Conservation (phyloP, 805 yeast species). For the Yamadazyma laniorum region DNA sequence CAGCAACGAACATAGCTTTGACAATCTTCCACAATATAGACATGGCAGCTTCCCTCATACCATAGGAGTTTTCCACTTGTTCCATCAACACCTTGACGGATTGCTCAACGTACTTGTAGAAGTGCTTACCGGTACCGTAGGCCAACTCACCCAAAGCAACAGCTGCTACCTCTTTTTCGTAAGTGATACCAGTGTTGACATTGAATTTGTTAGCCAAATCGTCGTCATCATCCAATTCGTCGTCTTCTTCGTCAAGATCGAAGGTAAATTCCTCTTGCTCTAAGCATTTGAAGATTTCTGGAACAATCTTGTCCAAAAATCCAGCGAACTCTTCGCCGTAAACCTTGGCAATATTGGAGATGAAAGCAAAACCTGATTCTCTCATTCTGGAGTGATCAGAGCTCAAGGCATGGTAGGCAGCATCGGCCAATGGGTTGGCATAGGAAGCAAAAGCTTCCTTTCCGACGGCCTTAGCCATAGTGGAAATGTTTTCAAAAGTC, state of each 20-base stretch:
- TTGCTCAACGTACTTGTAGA: slow-evolving; percentile 73
- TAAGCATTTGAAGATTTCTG: slow-evolving; percentile 78
- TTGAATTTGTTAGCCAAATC: slow-evolving; percentile 70
- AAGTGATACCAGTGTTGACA: slow-evolving; percentile 91
- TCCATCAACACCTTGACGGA: slow-evolving; percentile 61
- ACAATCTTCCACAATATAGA: slow-evolving; percentile 80
- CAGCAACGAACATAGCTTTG: slow-evolving; percentile 60
- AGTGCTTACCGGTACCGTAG: slow-evolving; percentile 76
- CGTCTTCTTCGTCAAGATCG: slow-evolving; percentile 49
- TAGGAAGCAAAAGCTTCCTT: slow-evolving; percentile 80
- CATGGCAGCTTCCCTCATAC: slow-evolving; percentile 86
- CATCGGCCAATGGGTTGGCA: slow-evolving; percentile 84
- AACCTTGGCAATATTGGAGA: slow-evolving; percentile 91
- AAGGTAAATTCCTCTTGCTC: slow-evolving; percentile 83
- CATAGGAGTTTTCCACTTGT: slow-evolving; percentile 83
- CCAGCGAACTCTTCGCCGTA: slow-evolving; percentile 89
- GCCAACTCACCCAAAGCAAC: slow-evolving; percentile 89
- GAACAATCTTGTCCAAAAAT: slow-evolving; percentile 78
- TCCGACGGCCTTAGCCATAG: slow-evolving; percentile 96
- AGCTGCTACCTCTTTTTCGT: slow-evolving; percentile 94
- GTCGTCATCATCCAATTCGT: slow-evolving; percentile 56
- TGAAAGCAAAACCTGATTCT: slow-evolving; percentile 92
- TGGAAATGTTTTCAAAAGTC: slow-evolving; percentile 89
- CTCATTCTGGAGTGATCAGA: slow-evolving; percentile 82
- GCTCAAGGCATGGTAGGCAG: slow-evolving; percentile 76